phyloP scores from a whole-genome alignment of 164 flowering plant species.

The Vitis labrusca region DNA sequence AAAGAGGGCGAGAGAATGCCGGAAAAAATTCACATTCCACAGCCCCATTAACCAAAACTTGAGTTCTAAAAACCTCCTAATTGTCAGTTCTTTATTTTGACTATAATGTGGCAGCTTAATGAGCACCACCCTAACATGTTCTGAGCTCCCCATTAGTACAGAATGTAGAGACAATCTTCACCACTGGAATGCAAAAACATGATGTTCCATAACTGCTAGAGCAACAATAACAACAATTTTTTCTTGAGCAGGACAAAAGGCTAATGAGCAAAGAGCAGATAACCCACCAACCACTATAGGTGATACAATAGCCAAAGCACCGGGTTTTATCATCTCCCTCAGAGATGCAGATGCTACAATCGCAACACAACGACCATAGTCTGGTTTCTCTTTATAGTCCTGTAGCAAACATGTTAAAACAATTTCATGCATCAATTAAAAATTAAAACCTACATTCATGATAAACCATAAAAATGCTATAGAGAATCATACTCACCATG shows the following conservation, averaged over 20 bases:
- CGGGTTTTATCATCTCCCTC: constrained; percentile 99
- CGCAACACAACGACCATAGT: constrained; percentile 95
- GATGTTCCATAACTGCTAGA: no score
- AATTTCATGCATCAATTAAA: not conserved
- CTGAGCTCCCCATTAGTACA: no score
- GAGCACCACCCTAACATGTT: no score
- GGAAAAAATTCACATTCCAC: no score
- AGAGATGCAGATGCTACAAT: constrained; percentile 98
- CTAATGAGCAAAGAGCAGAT: not conserved
- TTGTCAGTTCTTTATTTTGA: no score
- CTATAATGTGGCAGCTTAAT: no score
- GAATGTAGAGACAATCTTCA: no score
- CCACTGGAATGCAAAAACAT: no score
- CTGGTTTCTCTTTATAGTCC: constrained; percentile 95
- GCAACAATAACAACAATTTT: not conserved
- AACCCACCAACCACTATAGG: constrained; percentile 81
- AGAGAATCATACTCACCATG: constrained; percentile 58
- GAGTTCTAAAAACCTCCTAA: no score
- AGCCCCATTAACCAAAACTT: no score
- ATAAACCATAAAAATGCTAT: not conserved
- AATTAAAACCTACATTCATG: not conserved
- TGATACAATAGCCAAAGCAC: constrained; percentile 90
- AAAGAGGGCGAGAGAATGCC: no score
- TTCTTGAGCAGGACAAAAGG: not conserved
- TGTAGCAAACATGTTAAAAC: constrained; percentile 23